Evolutionary conservation across 768 basidiomycete genomes (phyloP), one percentile per base, ranked within the genome.

Genomic region (Lentinula aciculospora): DNA sequence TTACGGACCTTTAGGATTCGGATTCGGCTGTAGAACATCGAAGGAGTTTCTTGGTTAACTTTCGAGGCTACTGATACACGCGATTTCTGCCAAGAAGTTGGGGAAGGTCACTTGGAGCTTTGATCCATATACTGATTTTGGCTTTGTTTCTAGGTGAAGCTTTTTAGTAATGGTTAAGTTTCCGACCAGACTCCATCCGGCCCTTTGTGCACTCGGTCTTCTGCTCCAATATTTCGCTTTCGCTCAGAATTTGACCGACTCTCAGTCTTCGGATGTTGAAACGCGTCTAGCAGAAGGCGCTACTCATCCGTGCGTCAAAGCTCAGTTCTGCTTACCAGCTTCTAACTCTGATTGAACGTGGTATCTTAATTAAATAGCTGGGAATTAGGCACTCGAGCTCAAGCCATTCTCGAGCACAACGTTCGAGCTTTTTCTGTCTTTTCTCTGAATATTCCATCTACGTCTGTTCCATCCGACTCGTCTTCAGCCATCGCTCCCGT

Each of bases 371-470:
- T 28, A 25, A 13, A 13, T 58, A 82, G 81, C 59, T 83, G 81
- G 81, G 81, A 83, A 63, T 68, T 81, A 3, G 81, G 81, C n/a
- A 80, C 80, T 17, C 75, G 78, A 17, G 69, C 78, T n/a, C 74
- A 82, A 66, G 72, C 80, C 1, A 72, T 81, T 36, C 69, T 81
- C 17, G 75, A 78, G 53, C 68, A 77, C 36, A 74, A 79, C 60
- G 78, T 72, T 10, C 74, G 76, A 0, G 60, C 63, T 13, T 80
- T 74, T 58, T 81, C 80, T 10, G 80, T 81, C 15, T 72, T 77
- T 58, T 71, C 77, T 1, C 50, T 57, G 7, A 67, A 64, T 13
- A 78, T 79, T 1, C 78, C 77, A 5, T 73, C 77, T 4, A 53
- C 65, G 1, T 60, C 63, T 5, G 64, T 76, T 27, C 71, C 73